A percentile compares a stretch with the other conserved stretches of the same genome.
Evolutionary conservation across 345 rosid genomes (phyloP).

Genomic region (thale cress (Arabidopsis thaliana)): DNA sequence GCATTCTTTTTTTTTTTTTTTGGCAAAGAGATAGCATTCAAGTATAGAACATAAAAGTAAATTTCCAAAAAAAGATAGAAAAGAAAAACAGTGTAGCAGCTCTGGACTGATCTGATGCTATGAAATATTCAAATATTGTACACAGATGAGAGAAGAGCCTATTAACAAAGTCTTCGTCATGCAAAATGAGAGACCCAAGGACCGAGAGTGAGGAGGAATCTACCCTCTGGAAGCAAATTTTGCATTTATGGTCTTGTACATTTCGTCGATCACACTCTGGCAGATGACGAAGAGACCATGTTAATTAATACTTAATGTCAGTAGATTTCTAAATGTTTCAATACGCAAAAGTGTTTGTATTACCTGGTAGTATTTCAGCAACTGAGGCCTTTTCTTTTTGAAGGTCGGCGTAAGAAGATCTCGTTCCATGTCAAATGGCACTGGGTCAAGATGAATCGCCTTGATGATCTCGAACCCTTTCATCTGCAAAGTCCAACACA

Average conservation of each 20-base stretch:
- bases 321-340: background rate
- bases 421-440: constrained; percentile 73
- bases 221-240: constrained; percentile 37
- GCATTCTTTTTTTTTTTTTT: background rate
- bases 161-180: constrained; percentile 32
- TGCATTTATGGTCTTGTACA: constrained; percentile 43
- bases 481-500: constrained; percentile 55
- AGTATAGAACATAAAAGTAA: background rate
- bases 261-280: constrained; percentile 46
- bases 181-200: background rate
- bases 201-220: constrained; percentile 14
- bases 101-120: constrained; percentile 18
- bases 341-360: background rate
- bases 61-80: background rate
- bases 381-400: constrained; percentile 88
- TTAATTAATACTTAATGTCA: constrained; percentile 22
- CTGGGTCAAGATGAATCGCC: constrained; percentile 83
- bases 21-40: background rate
- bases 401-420: constrained; percentile 88
- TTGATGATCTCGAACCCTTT: constrained; percentile 80
- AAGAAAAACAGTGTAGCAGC: background rate
- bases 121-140: constrained; percentile 32
- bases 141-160: constrained; percentile 28
- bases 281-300: constrained; percentile 1
- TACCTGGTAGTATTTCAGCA: constrained; percentile 82